These are phyloP conservation scores for Cercophora scortea DNA, from an alignment of 495 filamentous ascomycete species.

Conservation along the genomic window DNA sequence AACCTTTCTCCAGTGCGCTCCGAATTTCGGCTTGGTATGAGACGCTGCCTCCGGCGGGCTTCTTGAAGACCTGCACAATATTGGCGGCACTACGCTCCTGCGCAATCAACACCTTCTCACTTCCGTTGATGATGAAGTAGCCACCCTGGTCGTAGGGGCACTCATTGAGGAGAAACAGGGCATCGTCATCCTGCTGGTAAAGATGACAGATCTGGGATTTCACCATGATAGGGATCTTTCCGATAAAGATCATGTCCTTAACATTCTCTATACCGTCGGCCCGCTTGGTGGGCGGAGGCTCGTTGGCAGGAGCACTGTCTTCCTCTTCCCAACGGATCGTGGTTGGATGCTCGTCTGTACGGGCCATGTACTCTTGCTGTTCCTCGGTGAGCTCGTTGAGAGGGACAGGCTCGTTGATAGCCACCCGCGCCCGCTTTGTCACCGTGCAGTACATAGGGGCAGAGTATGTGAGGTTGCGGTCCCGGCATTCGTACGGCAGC, in stretches of 20 bases:
- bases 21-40: conserved; percentile 93
- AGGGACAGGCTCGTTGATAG: conserved; percentile 62
- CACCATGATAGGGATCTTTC: conserved; percentile 94
- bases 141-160: conserved; percentile 97
- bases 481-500: conserved; percentile 83
- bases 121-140: conserved; percentile 99
- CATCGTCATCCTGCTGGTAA: conserved; percentile 68
- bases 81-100: conserved; percentile 97
- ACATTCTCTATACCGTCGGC: conserved; percentile 37
- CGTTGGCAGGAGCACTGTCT: conserved; percentile 28
- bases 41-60: conserved; percentile 76
- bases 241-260: conserved; percentile 61
- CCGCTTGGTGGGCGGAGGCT: conserved; percentile 16
- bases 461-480: conserved; percentile 92
- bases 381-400: conserved; percentile 56
- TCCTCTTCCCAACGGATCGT: conserved; percentile 54
- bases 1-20: conserved; percentile 93
- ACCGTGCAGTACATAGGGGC: conserved; percentile 83
- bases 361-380: conserved; percentile 40
- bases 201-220: conserved; percentile 91
- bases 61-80: conserved; percentile 98
- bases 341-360: conserved; percentile 42
- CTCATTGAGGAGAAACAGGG: conserved; percentile 80
- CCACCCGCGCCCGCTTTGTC: conserved; percentile 68
- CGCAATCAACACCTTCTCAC: conserved; percentile 96